Evolutionary conservation across 495 filamentous ascomycete genomes (phyloP).

Genomic region (Tuber microsphaerosporum): DNA sequence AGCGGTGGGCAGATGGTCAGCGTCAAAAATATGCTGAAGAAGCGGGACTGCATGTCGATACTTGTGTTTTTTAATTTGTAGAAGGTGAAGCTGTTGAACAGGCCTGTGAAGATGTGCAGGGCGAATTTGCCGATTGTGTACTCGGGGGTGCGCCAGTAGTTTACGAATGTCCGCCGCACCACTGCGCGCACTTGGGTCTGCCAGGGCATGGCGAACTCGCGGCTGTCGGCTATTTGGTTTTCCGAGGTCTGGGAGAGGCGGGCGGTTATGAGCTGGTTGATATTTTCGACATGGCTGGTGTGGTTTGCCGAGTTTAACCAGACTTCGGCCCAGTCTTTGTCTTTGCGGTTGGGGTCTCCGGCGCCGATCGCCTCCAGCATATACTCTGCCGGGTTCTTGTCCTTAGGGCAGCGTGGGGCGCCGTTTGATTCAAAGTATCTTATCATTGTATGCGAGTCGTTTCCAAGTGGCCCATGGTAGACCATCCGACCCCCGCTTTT

Average conservation of each 20-base stretch:
- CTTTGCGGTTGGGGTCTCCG: conserved; percentile 57
- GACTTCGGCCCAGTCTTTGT: conserved; percentile 56
- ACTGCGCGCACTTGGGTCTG: conserved; percentile 43
- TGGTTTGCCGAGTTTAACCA: conserved; percentile 49
- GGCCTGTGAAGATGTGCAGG: conserved; percentile 44
- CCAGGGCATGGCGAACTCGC: conserved; percentile 50
- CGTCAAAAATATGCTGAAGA: conserved; percentile 44
- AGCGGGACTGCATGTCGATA: conserved; percentile 42
- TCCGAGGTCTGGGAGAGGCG: conserved; percentile 36
- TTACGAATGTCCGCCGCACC: conserved; percentile 42
- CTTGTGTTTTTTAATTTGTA: conserved; percentile 41
- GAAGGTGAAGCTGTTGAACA: conserved; percentile 56
- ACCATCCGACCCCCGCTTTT: conserved; percentile 62
- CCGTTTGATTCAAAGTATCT: conserved; percentile 60
- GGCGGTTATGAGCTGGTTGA: conserved; percentile 45
- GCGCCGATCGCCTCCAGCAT: conserved; percentile 63
- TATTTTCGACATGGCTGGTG: conserved; percentile 45
- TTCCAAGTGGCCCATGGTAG: conserved; percentile 60
- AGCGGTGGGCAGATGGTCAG: conserved; percentile 47
- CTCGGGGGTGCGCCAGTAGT: conserved; percentile 44
- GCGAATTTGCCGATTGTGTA: conserved; percentile 48
- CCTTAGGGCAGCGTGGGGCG: conserved; percentile 51
- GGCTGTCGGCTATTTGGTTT: conserved; percentile 44
- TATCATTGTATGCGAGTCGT: conserved; percentile 52
- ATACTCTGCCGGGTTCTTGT: conserved; percentile 61